phyloP scores from a whole-genome alignment of 2,329 filamentous ascomycete species.

The Arachnomyces sp. region DNA sequence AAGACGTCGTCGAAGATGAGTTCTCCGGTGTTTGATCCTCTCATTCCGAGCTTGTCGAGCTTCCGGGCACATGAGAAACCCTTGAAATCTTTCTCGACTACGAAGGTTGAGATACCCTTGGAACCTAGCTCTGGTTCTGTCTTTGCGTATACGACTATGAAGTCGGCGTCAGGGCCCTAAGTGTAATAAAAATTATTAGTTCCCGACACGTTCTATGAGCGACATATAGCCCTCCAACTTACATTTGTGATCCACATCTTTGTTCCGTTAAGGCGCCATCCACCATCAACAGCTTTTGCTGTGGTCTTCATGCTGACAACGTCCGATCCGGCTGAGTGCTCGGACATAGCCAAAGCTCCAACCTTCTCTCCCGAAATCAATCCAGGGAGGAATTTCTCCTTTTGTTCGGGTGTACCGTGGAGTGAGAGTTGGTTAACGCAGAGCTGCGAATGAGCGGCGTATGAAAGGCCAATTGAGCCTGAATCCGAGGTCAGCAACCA shows the following conservation, averaged over 20 bases:
- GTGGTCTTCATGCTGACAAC: conserved; percentile 92
- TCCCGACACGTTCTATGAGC: neutral
- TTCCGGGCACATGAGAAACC: conserved; percentile 86
- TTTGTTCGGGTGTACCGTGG: conserved; percentile 73
- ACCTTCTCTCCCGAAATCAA: conserved; percentile 73
- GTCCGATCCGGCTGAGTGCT: conserved; percentile 82
- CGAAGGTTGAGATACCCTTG: conserved; percentile 91
- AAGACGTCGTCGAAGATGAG: conserved; percentile 86
- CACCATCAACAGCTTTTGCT: conserved; percentile 71
- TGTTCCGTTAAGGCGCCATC: conserved; percentile 75
- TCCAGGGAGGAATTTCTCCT: conserved; percentile 67
- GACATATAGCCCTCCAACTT: conserved; percentile 11
- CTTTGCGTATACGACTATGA: conserved; percentile 94
- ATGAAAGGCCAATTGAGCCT: conserved; percentile 72
- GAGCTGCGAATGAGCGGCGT: conserved; percentile 90
- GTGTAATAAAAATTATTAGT: conserved; percentile 14
- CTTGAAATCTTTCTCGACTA: conserved; percentile 60
- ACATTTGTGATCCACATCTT: conserved; percentile 99
- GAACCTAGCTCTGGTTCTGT: conserved; percentile 70
- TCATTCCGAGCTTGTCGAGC: conserved; percentile 97
- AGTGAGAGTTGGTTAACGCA: conserved; percentile 95
- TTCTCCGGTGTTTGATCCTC: conserved; percentile 92
- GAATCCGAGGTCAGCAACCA: conserved; percentile 6
- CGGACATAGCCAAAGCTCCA: conserved; percentile 89
- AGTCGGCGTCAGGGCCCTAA: conserved; percentile 74